These are phyloP conservation scores for Ustilago vetiveriae DNA, from an alignment of 1,284 basidiomycete species.

Conservation along the genomic window DNA sequence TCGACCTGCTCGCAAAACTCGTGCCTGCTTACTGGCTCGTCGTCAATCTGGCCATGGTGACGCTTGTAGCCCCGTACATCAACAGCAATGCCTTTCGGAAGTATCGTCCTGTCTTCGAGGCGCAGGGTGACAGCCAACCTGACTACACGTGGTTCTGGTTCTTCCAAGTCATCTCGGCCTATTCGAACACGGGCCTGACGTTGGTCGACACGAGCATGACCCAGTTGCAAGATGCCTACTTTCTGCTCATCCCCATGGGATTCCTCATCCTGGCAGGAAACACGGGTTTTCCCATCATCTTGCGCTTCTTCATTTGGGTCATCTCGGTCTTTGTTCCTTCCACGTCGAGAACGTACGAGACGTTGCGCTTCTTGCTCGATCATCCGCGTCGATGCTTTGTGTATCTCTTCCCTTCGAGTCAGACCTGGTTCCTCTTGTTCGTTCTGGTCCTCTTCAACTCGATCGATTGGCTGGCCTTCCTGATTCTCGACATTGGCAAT, in stretches of 20 bases:
- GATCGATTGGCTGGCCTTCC: conserved; percentile 87
- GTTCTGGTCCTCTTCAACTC: conserved; percentile 76
- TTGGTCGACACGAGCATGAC: conserved; percentile 89
- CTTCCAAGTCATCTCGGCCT: conserved; percentile 86
- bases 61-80: conserved; percentile 63
- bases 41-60: conserved; percentile 38
- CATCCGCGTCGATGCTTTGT: conserved; percentile 94
- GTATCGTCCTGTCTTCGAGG: conserved; percentile 51
- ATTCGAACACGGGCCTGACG: conserved; percentile 87
- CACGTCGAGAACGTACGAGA: conserved; percentile 77
- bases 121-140: conserved; percentile 66
- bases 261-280: conserved; percentile 88
- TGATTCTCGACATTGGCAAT: conserved; percentile 87
- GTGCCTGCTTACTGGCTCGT: conserved; percentile 54
- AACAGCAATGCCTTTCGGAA: conserved; percentile 45
- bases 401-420: conserved; percentile 87
- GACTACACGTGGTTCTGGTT: conserved; percentile 76
- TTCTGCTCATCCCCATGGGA: conserved; percentile 74
- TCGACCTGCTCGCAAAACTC: conserved; percentile 75
- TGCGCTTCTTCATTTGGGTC: conserved; percentile 72
- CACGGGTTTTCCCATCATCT: conserved; percentile 73
- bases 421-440: conserved; percentile 89
- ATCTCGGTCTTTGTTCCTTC: conserved; percentile 75
- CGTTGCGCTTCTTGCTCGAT: conserved; percentile 89
- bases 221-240: conserved; percentile 85